Evolutionary conservation across 2,329 filamentous ascomycete genomes (phyloP).

Genomic region (Aulographum hederae): DNA sequence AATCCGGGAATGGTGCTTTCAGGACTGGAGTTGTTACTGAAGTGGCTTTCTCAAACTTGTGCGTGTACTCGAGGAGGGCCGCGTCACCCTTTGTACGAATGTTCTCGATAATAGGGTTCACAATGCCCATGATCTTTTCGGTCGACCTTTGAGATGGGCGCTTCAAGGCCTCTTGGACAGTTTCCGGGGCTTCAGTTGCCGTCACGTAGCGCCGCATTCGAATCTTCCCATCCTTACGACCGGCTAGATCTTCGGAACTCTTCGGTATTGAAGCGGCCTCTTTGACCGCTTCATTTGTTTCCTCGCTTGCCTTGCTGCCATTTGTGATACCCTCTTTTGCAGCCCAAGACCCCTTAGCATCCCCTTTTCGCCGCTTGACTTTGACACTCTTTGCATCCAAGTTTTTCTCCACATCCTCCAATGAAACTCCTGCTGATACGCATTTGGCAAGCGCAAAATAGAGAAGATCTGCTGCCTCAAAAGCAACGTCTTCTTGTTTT

Average conservation of each 20-base stretch:
- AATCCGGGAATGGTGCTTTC: conserved; percentile 68
- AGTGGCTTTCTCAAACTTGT: conserved; percentile 95
- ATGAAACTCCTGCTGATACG: conserved; percentile 60
- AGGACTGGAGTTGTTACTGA: conserved; percentile 79
- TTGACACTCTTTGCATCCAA: conserved; percentile 90
- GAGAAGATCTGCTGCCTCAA: conserved; percentile 85
- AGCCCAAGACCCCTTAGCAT: conserved; percentile 87
- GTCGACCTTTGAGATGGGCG: conserved; percentile 86
- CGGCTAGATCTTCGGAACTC: conserved; percentile 30
- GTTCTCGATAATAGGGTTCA: conserved; percentile 78
- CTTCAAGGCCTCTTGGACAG: conserved; percentile 59
- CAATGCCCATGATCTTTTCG: conserved; percentile 83
- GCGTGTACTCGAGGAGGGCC: conserved; percentile 79
- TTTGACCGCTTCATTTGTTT: conserved; percentile 26
- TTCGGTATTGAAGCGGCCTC: conserved; percentile 36
- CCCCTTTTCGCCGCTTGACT: conserved; percentile 79
- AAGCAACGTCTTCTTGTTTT: conserved; percentile 67
- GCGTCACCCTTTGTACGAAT: conserved; percentile 72
- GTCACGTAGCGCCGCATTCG: conserved; percentile 67
- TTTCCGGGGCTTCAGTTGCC: conserved; percentile 39
- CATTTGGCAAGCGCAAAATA: conserved; percentile 94
- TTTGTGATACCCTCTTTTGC: conserved; percentile 34
- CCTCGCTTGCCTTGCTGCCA: conserved; percentile 11
- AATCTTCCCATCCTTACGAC: conserved; percentile 41
- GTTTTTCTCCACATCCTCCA: conserved; percentile 82